Conservation (phyloP, 2,329 filamentous ascomycete species). For the Calonectria montana region DNA sequence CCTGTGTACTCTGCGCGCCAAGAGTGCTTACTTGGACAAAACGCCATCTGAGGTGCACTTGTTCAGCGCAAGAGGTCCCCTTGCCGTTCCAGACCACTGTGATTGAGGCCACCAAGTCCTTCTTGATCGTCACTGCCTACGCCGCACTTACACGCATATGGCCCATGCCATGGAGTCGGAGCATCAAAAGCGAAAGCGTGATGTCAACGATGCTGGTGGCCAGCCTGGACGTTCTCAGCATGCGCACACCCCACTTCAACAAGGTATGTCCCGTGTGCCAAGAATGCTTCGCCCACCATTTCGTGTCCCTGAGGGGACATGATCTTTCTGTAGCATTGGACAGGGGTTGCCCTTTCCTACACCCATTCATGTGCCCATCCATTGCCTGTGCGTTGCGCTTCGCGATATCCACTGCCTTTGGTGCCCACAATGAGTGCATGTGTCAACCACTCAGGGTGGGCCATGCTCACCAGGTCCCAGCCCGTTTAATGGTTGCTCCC, state of each 20-base stretch:
- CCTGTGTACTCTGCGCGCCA: conserved; percentile 11
- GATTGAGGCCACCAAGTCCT: conserved; percentile 14
- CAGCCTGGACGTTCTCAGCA: conserved; percentile 55
- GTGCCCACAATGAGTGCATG: neutral
- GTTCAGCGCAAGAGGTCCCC: conserved; percentile 10
- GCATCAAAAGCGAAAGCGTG: conserved; percentile 61
- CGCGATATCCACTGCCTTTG: neutral
- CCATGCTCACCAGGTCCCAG: neutral
- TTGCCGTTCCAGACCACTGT: conserved; percentile 16
- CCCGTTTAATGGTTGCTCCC: neutral
- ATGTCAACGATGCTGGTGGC: conserved; percentile 56
- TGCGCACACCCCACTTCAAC: conserved; percentile 52
- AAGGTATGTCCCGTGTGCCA: conserved; percentile 53
- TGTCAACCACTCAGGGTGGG: neutral
- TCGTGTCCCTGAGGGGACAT: conserved; percentile 30
- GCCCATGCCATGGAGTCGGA: conserved; percentile 56
- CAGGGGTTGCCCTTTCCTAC: conserved; percentile 7
- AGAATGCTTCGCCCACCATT: conserved; percentile 28
- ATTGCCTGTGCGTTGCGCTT: conserved; percentile 7
- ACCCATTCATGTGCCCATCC: conserved; percentile 1
- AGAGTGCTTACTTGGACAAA: conserved; percentile 3
- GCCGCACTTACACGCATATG: conserved; percentile 44
- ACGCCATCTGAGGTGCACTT: neutral
- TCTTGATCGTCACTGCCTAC: conserved; percentile 5
- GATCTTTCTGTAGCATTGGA: conserved; percentile 33